A percentile compares a stretch with the other conserved stretches of the same genome.
Conservation (phyloP, 2,329 filamentous ascomycete species). For the Fusarium sp. region DNA sequence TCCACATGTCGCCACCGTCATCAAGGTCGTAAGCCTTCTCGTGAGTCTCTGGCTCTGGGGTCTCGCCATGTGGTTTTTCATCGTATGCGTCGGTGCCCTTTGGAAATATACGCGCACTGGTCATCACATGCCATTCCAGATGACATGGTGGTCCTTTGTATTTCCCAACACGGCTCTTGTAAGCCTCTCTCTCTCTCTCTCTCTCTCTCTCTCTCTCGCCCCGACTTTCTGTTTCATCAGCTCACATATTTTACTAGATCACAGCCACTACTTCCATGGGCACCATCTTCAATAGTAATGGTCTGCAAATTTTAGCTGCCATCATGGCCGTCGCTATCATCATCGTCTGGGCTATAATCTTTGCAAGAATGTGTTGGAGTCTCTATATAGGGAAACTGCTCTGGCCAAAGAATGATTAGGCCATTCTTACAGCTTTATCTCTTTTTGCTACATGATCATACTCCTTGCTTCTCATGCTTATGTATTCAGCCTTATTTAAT, state of each 20-base stretch:
- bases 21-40: conserved; percentile 64
- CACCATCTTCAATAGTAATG: conserved; percentile 64
- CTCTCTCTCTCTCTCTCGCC: background rate
- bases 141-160: conserved; percentile 87
- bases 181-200: conserved; percentile 13
- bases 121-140: conserved; percentile 75
- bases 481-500: background rate
- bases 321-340: conserved; percentile 73
- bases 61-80: conserved; percentile 84
- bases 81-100: conserved; percentile 79
- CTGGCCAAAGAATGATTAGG: conserved; percentile 71
- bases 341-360: conserved; percentile 73
- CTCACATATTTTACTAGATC: conserved; percentile 44
- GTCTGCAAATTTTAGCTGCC: conserved; percentile 73
- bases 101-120: conserved; percentile 69
- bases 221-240: background rate
- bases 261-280: conserved; percentile 79
- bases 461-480: background rate
- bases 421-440: background rate
- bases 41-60: conserved; percentile 83
- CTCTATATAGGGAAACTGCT: conserved; percentile 73
- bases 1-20: conserved; percentile 54
- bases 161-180: conserved; percentile 81
- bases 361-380: conserved; percentile 75
- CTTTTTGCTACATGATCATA: no score